Conservation (phyloP, 2,329 filamentous ascomycete genomes). For the Waltergamsia citrina region DNA sequence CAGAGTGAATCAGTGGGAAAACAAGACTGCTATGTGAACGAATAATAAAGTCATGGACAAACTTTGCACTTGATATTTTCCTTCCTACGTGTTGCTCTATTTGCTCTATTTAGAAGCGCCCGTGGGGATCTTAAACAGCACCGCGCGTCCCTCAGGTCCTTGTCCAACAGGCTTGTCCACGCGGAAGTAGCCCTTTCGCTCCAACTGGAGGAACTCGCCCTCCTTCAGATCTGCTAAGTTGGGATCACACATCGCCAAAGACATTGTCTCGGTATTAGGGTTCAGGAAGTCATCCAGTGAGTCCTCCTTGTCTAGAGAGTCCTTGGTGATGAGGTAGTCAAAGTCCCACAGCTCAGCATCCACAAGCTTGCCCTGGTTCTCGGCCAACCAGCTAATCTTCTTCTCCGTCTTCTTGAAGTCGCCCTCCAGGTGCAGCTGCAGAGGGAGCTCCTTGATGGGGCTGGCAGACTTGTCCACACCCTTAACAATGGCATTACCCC, state of each 20-base stretch:
- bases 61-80: not conserved
- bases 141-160: slow-evolving; percentile 31
- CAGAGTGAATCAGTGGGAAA: too few relatives aligned
- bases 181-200: slow-evolving; percentile 86
- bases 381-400: slow-evolving; percentile 91
- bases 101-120: slow-evolving; percentile 27
- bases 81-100: not conserved
- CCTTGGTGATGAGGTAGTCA: slow-evolving; percentile 91
- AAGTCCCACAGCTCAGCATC: slow-evolving; percentile 87
- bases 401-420: slow-evolving; percentile 94
- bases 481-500: slow-evolving; percentile 81
- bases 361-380: slow-evolving; percentile 67
- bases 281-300: slow-evolving; percentile 77
- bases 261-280: slow-evolving; percentile 63
- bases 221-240: slow-evolving; percentile 71
- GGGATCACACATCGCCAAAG: slow-evolving; percentile 68
- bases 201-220: slow-evolving; percentile 90
- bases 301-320: slow-evolving; percentile 85
- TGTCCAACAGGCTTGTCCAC: slow-evolving; percentile 56
- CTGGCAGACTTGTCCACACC: slow-evolving; percentile 39
- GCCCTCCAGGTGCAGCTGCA: slow-evolving; percentile 84
- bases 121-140: slow-evolving; percentile 49
- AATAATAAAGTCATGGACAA: not conserved
- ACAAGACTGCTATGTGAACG: too few relatives aligned
- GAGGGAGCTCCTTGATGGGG: slow-evolving; percentile 59